phyloP scores from a whole-genome alignment of 768 basidiomycete species.

The Candolleomyces aberdarensis region DNA sequence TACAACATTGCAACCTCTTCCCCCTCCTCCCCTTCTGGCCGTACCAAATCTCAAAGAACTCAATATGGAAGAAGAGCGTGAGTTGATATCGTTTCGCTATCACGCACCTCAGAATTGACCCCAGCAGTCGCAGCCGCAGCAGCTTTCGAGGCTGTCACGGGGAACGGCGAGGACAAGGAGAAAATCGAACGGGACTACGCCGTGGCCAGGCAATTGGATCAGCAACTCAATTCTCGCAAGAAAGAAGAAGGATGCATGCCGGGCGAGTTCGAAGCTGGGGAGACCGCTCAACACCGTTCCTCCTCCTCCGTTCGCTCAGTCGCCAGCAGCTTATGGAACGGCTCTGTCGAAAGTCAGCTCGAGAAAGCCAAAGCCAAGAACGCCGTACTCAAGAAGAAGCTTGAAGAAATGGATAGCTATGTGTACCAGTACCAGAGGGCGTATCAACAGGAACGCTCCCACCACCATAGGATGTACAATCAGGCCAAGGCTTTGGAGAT shows the following conservation, averaged over 20 bases:
- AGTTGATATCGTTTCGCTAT: neutral
- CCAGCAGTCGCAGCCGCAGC: neutral
- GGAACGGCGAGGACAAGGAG: neutral
- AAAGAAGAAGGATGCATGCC: neutral
- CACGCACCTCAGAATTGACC: neutral
- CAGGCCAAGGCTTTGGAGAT: neutral
- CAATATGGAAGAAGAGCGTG: neutral
- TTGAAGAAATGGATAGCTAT: constrained; percentile 6
- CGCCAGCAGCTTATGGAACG: neutral
- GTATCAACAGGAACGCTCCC: neutral
- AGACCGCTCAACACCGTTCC: neutral
- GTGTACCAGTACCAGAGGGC: neutral
- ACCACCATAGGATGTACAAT: neutral
- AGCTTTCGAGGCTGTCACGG: neutral
- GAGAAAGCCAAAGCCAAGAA: constrained; percentile 4
- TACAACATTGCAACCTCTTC: no score
- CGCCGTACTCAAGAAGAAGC: constrained; percentile 1
- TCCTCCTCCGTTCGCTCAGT: neutral
- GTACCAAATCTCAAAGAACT: neutral
- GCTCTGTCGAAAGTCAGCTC: neutral
- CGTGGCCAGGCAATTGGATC: neutral
- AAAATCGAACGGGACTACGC: neutral
- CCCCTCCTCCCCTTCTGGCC: no score
- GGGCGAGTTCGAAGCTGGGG: neutral
- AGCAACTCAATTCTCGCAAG: neutral